Evolutionary conservation across 345 rosid genomes (phyloP), one percentile per base, ranked within the genome.

Genomic region (Anacardium occidentale): DNA sequence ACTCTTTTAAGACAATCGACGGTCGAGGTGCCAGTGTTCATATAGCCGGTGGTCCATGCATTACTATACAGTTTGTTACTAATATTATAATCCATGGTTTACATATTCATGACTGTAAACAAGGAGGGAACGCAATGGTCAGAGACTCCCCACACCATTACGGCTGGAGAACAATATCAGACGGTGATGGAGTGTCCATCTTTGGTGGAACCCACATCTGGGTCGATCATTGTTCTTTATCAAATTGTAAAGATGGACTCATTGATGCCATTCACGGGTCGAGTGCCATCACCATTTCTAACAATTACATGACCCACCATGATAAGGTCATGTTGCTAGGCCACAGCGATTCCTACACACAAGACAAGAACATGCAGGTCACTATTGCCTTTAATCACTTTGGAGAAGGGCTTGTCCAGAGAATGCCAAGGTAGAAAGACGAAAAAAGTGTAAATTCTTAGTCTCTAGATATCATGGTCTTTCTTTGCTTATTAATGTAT

Each of bases 331-430:
- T 91, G 97, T 74, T 91, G 13, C 62, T 91, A 77, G 94, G 97
- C 50, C 91, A 86, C 80, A 89, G 94, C 18, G 94, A 91, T 71
- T 51, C 89, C 42, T 91, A 85, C 34, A 81, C 75, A 8, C 80
- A 74, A 63, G 97, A 91, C 86, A 86, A 85, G 90, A 84, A 86
- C 75, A 91, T 91, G 97, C 97, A 89, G 77, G 86, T 85, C 82
- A 91, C 97, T 21, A 89, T 89, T 11, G 97, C 92, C 68, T 91
- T 91, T 34, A 91, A 91, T 82, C 94, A 91, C 83, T 91, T 91
- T 34, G 97, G 97, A 0, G 92, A 91, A 85, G 97, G 97, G 1
- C 92, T 89, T 40, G 91, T 91, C 77, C 97, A 91, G 72, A 81
- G 95, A 79, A 90, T 90, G 83, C 95, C 95, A 47, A 90, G 95